Base-by-base conservation (phyloP, 1,284 basidiomycete genomes). In the Tranzscheliella williamsii region DNA sequence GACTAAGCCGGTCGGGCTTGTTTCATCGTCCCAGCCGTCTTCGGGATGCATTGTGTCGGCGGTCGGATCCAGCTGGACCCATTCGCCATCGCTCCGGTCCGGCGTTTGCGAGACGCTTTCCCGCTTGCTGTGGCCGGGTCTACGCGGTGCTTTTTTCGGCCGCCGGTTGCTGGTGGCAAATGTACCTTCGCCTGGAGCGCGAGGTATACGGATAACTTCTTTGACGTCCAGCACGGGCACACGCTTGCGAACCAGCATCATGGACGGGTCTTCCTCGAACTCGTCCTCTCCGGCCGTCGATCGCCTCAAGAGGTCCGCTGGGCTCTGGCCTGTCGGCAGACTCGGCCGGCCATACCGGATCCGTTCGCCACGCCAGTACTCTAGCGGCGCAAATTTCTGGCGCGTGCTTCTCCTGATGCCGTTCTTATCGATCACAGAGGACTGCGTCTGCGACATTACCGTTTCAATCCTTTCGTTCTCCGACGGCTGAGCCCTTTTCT, bases 361-460 rank as follows among this genome's bases (percentile, higher is more conserved):
- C 55, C 86, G 87, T 78, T 98, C 94, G 61, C 86, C 85, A n/a
- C 90, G 85, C 95, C 95, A 98, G 80, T 83, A 95, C 31, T 91
- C 88, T 22, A 98, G 81, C 2, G 94, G 95, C 37, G 81, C 80
- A 68, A 86, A 86, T 13, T 86, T 85, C 43, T 84, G 81, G 17
- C 93, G 86, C 38, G 81, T 82, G 24, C 89, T 86, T 36, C 89
- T 85, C 7, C 92, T 86, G 3, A 89, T 81, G 24, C 88, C 89
- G 16, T 85, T 81, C 7, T 70, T 68, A 49, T 68, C 62, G 29
- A 45, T 38, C n/a, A 43, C 55, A 18, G 48, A 50, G 16, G 46
- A 45, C 7, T 55, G 38, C 13, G 38, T 24, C 24, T 44, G 51
- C 2, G 51, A 41, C 2, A 39, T 58, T 29, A 70, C 54, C 22